Base-by-base conservation (phyloP, 768 basidiomycete genomes). In the Leccinum ochraceum region DNA sequence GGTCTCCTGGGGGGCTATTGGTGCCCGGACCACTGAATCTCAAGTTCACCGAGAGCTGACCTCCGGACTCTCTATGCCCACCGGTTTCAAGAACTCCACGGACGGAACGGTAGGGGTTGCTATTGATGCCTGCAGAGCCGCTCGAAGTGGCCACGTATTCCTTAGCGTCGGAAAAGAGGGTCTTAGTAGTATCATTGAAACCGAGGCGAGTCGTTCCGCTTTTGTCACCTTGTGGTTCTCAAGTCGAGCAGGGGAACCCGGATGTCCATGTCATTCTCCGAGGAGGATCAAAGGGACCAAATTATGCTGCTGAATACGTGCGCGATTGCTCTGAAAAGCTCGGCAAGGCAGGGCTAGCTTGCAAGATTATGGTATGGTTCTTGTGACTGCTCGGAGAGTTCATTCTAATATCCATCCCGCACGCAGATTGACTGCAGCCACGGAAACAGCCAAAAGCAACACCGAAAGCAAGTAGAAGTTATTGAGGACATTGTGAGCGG, bases 61-160 rank as follows among this genome's bases (percentile, higher is more conserved):
- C 10, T 90, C 88, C 6, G 92, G 88, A 2, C 79, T 96, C n/a
- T 93, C 91, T 16, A 94, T 96, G 91, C 90, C 92, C 3, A 94
- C 95, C 5, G 97, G 97, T 8, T 98, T 99, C 86, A 99, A 99
- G 78, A 99, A 99, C 69, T 92, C 92, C 11, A 98, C 96, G 2
- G 97, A 98, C 67, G 97, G 97, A 42, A 88, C 87, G 30, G 85
- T 96, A 48, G 86, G 87, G 53, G 91, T 98, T 64, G 95, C 97
- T 0, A 83, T 98, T 50, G 95, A 99, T 75, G 96, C 96, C 3
- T 98, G 95, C 76, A 86, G 95, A 37, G 92, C 96, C 16, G 95
- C 97, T 17, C 84, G 87, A 60, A 83, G 84, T 58, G 92, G 92
- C 1, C 96, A 99, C 75, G 93, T 95, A 60, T 99, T 99, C 85